phyloP scores from a whole-genome alignment of 1,284 basidiomycete genomes.

The Ustilago xerochloae region DNA sequence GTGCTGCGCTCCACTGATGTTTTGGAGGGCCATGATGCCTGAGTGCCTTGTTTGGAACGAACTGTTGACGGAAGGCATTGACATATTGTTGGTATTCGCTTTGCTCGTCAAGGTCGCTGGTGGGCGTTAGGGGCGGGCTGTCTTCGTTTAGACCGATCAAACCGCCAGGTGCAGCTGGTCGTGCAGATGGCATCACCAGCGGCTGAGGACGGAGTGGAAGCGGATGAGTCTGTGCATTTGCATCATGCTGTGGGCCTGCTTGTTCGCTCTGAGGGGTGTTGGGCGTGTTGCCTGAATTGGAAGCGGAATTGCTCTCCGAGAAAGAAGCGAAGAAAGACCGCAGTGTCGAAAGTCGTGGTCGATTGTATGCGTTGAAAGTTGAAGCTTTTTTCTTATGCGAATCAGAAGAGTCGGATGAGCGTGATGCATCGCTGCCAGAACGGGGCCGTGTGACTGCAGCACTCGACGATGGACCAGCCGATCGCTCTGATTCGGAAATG shows the following conservation, averaged over 20 bases:
- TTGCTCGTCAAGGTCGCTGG: constrained; percentile 44
- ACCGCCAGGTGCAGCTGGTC: constrained; percentile 48
- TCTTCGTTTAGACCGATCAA: constrained; percentile 54
- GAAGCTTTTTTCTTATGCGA: constrained; percentile 34
- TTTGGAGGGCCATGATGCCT: constrained; percentile 36
- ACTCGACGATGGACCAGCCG: constrained; percentile 10
- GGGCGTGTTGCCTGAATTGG: constrained; percentile 17
- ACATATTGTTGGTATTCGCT: constrained; percentile 38
- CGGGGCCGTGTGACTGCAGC: constrained; percentile 20
- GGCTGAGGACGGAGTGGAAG: constrained; percentile 24
- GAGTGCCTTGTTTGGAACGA: constrained; percentile 12
- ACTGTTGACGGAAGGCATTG: constrained; percentile 31
- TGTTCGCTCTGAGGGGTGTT: constrained; percentile 23
- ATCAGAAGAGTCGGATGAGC: constrained; percentile 19
- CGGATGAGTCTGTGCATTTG: not conserved
- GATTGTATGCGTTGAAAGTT: constrained; percentile 1
- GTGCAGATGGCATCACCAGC: constrained; percentile 60
- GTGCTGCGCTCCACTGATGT: constrained; percentile 58
- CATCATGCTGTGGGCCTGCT: not conserved
- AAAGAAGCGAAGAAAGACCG: constrained; percentile 57
- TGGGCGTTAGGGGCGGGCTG: constrained; percentile 61
- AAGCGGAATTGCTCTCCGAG: constrained; percentile 19
- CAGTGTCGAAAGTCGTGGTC: constrained; percentile 29
- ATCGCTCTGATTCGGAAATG: constrained; percentile 32
- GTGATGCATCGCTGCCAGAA: constrained; percentile 25